Percentiles rank a stretch among this genome's conserved stretches.
Evolutionary conservation across 192 early-diverging fungal genomes (phyloP).

Genomic region (Coemansia sp.): DNA sequence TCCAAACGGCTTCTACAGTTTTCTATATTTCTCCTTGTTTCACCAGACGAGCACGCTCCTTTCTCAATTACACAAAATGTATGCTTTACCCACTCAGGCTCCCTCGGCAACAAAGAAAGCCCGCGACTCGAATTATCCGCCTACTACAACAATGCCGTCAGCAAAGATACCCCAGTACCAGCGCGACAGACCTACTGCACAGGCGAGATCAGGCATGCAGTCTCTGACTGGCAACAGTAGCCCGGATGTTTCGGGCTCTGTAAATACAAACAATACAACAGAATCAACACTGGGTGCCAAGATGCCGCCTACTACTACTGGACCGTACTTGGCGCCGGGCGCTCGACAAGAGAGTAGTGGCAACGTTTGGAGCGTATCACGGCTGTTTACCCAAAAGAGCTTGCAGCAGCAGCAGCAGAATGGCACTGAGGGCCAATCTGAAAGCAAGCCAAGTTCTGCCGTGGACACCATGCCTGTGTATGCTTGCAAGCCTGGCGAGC

Average conservation of each 20-base stretch:
- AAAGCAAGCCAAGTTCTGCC: too few relatives aligned
- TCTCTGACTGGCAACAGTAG: not conserved
- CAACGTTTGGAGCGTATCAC: slow-evolving; percentile 17
- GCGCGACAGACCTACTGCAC: slow-evolving; percentile 22
- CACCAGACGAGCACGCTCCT: too few relatives aligned
- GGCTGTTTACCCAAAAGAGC: slow-evolving; percentile 12
- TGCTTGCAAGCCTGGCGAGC: slow-evolving; percentile 33
- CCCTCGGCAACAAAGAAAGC: slow-evolving; percentile 24
- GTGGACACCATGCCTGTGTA: too few relatives aligned
- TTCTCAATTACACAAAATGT: slow-evolving; percentile 20
- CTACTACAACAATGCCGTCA: slow-evolving; percentile 13
- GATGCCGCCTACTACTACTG: not conserved
- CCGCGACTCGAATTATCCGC: slow-evolving; percentile 21
- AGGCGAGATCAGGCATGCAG: slow-evolving; percentile 7
- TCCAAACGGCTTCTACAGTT: slow-evolving; percentile 8
- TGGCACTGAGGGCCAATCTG: too few relatives aligned
- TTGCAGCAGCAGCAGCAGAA: slow-evolving; percentile 1
- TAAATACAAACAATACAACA: slow-evolving; percentile 3
- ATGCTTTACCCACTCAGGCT: slow-evolving; percentile 31
- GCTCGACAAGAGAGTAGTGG: slow-evolving; percentile 1
- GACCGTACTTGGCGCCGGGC: slow-evolving; percentile 1
- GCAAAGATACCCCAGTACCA: slow-evolving; percentile 44
- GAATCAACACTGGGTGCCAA: not conserved
- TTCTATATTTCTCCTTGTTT: not conserved
- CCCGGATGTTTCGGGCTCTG: not conserved